Base-by-base conservation (phyloP, 306 rosid species). In the Rosa lucieae region DNA sequence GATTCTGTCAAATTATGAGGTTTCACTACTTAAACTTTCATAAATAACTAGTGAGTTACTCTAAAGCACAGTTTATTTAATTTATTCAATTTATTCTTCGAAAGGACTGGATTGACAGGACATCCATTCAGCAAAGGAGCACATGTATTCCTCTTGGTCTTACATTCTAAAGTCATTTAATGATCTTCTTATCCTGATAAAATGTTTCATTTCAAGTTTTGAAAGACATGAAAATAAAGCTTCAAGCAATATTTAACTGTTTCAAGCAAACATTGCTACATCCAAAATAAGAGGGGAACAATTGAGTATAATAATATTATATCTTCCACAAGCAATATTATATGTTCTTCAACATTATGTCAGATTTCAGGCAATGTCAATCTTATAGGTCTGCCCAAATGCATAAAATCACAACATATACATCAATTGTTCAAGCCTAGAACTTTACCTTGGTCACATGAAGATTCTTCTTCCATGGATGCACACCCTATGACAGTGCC, bases 401-500 rank as follows among this genome's bases (percentile, higher is more conserved):
- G 62, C 43, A 52, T 72, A 9, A 26, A 3, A 26, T 6, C 43
- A n/a, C 8, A 18, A 12, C 48, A 47, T 44, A 46, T n/a, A 14
- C 74, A 23, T 47, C 75, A 14, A 46, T 12, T 59, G 8, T 52
- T 53, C 65, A 14, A 63, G 70, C 44, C 5, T 46, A 10, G 15
- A 43, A 59, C 23, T 15, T 15, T 62, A 62, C 79, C 70, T 48
- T 35, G 77, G 43, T 42, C 42, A 40, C 10, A 1, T 8, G 65
- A 59, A 58, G 76, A 68, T 39, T 58, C 70, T 47, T 82, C 82
- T 74, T 67, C 86, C 82, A 82, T 3, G 68, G 79, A 73, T 58
- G 73, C 86, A 55, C 86, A 78, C 42, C 86, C 82, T 39, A 82
- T 18, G 9, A 82, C 67, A 46, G 86, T 46, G 13, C 86, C 86